A percentile compares a stretch with the other conserved stretches of the same genome.
Conservation (phyloP, 2,329 filamentous ascomycete species). For the Aspergillus pseudoglaucus region DNA sequence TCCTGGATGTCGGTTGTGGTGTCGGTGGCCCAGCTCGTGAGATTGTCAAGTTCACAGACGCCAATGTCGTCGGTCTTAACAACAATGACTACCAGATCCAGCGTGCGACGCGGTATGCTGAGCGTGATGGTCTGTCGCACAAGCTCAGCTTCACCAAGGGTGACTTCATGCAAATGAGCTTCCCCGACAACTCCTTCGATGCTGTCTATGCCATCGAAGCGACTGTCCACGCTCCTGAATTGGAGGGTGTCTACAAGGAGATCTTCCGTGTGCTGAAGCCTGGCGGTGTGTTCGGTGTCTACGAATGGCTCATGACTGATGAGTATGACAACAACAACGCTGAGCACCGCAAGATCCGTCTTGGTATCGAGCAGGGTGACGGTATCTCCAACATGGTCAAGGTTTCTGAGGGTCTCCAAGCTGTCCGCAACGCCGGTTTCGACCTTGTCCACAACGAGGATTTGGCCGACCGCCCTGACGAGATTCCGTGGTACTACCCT, state of each 20-base stretch:
- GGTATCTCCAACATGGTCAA: constrained; percentile 98
- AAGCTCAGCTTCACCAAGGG: constrained; percentile 87
- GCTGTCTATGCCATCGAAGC: constrained; percentile 97
- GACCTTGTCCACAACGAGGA: constrained; percentile 79
- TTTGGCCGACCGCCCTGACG: constrained; percentile 67
- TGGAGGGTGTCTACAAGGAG: constrained; percentile 88
- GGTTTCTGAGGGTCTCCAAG: constrained; percentile 69
- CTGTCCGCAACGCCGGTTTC: constrained; percentile 84
- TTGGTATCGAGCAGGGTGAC: constrained; percentile 91
- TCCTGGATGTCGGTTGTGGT: constrained; percentile 94
- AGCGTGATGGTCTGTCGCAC: constrained; percentile 69
- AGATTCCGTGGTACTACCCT: constrained; percentile 89
- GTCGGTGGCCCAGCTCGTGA: constrained; percentile 91
- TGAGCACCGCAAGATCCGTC: constrained; percentile 79
- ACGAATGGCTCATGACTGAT: constrained; percentile 99
- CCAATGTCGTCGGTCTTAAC: constrained; percentile 86
- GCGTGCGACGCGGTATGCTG: constrained; percentile 77
- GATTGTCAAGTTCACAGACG: constrained; percentile 91
- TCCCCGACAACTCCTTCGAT: constrained; percentile 86
- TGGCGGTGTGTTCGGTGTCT: constrained; percentile 90
- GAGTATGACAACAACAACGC: constrained; percentile 84
- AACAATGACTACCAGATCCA: constrained; percentile 99
- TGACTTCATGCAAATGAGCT: constrained; percentile 99
- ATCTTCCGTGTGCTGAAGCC: constrained; percentile 95
- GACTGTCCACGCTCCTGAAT: constrained; percentile 84